Evolutionary conservation across 2,329 filamentous ascomycete genomes (phyloP).

Genomic region (Claviceps cyperi): DNA sequence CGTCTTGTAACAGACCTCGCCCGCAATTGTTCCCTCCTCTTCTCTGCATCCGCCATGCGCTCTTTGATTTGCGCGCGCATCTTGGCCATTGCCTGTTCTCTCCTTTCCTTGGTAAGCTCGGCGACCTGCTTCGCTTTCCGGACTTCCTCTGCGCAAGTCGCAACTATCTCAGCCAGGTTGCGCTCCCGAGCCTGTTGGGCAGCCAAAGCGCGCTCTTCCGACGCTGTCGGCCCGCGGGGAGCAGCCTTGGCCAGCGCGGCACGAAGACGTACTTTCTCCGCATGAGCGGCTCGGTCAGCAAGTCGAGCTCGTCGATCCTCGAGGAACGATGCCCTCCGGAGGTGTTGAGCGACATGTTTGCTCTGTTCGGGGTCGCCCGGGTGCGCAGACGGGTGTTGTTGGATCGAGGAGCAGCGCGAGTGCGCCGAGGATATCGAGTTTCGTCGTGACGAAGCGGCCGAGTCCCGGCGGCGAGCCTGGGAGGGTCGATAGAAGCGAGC

Average conservation of each 20-base stretch:
- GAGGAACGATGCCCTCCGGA: conserved; percentile 66
- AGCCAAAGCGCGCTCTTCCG: conserved; percentile 63
- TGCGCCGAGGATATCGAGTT: conserved; percentile 68
- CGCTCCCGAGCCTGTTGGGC: conserved; percentile 67
- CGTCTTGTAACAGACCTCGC: conserved; percentile 38
- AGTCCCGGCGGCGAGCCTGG: conserved; percentile 55
- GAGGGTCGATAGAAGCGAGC: conserved; percentile 61
- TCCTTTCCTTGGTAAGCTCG: conserved; percentile 66
- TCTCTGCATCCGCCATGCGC: conserved; percentile 63
- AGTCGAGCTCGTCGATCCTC: conserved; percentile 68
- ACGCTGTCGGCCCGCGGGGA: conserved; percentile 47
- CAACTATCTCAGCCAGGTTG: conserved; percentile 68
- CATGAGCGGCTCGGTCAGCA: conserved; percentile 67
- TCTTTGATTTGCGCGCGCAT: conserved; percentile 66
- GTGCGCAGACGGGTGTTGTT: conserved; percentile 37
- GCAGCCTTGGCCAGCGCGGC: conserved; percentile 61
- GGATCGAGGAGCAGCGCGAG: conserved; percentile 49
- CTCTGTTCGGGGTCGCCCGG: conserved; percentile 46
- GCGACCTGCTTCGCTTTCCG: conserved; percentile 71
- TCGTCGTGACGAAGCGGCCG: conserved; percentile 62
- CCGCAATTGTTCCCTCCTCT: conserved; percentile 50
- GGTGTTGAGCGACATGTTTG: conserved; percentile 64
- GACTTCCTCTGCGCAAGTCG: conserved; percentile 70
- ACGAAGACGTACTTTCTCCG: conserved; percentile 66
- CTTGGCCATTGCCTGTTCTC: conserved; percentile 57